A percentile compares a stretch with the other conserved stretches of the same genome.
Conservation (phyloP, 108 stramenopile species). For the Skeletonema grethae region DNA sequence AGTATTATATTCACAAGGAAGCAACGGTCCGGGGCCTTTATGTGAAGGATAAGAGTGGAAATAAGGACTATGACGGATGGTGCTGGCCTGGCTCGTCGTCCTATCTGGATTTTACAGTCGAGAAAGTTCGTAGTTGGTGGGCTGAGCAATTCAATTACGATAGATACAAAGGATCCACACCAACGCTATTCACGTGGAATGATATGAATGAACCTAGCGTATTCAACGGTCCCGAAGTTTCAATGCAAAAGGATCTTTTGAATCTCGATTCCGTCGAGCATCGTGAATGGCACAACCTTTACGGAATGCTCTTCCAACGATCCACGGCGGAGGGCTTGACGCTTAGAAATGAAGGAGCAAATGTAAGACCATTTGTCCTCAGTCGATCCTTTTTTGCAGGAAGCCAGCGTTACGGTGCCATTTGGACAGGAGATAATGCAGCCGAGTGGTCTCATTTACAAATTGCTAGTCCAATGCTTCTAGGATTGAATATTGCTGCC, state of each 20-base stretch:
- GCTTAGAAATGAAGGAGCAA: constrained; percentile 67
- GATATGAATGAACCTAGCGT: constrained; percentile 99
- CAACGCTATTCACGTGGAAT: constrained; percentile 97
- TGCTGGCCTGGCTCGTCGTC: constrained; percentile 99
- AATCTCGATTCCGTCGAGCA: constrained; percentile 94
- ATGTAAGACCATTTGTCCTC: constrained; percentile 95
- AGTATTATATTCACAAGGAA: constrained; percentile 95
- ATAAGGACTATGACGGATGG: constrained; percentile 98
- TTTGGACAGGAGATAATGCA: constrained; percentile 99
- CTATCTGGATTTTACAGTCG: constrained; percentile 98
- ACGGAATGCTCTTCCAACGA: constrained; percentile 97
- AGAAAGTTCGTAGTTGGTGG: constrained; percentile 95
- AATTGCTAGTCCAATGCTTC: constrained; percentile 95
- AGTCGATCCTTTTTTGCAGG: constrained; percentile 97
- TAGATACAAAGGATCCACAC: constrained; percentile 93
- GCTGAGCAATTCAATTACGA: constrained; percentile 93
- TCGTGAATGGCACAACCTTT: constrained; percentile 99
- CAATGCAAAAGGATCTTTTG: constrained; percentile 91
- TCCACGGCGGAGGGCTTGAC: constrained; percentile 94
- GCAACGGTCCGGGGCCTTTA: constrained; percentile 92
- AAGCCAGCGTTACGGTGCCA: constrained; percentile 95
- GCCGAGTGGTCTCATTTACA: constrained; percentile 95
- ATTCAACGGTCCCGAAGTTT: constrained; percentile 99
- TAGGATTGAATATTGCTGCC: constrained; percentile 91
- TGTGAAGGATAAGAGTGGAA: constrained; percentile 91